phyloP scores from a whole-genome alignment of 371 early-diverging fungal species.

The Fennellomyces sp. region DNA sequence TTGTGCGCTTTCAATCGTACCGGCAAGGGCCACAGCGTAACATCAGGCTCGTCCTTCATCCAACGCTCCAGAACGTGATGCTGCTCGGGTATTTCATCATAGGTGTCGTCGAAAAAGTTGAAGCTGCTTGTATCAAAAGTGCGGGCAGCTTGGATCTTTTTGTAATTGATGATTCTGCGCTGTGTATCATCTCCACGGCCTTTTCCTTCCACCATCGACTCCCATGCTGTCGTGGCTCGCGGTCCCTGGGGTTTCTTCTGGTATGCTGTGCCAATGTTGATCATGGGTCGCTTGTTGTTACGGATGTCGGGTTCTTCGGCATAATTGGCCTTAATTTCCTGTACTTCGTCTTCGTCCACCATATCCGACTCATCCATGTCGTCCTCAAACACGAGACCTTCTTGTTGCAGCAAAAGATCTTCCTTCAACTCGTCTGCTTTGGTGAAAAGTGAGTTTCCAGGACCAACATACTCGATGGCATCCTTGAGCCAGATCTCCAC shows the following conservation, averaged over 20 bases:
- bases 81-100: slow-evolving; percentile 9
- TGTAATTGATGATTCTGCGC: slow-evolving; percentile 42
- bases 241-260: slow-evolving; percentile 18
- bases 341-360: slow-evolving; percentile 59
- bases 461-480: slow-evolving; percentile 38
- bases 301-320: slow-evolving; percentile 38
- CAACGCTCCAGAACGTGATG: slow-evolving; percentile 38
- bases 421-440: slow-evolving; percentile 26
- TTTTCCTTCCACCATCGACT: slow-evolving; percentile 6
- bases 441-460: slow-evolving; percentile 9
- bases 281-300: slow-evolving; percentile 24
- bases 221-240: slow-evolving; percentile 3
- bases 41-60: slow-evolving; percentile 45
- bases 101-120: slow-evolving; percentile 31
- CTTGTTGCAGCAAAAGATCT: slow-evolving; percentile 31
- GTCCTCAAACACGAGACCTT: slow-evolving; percentile 35
- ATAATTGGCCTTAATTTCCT: slow-evolving; percentile 50
- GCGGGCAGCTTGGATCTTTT: slow-evolving; percentile 18
- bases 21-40: slow-evolving; percentile 55
- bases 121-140: slow-evolving; percentile 15
- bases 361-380: slow-evolving; percentile 45
- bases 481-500: slow-evolving; percentile 48
- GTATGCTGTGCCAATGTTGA: slow-evolving; percentile 42
- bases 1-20: slow-evolving; percentile 60
- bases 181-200: slow-evolving; percentile 5